Evolutionary conservation across 148 eudicot genomes (phyloP), one percentile per base, ranked within the genome.

Genomic region (Limonium bicolor): DNA sequence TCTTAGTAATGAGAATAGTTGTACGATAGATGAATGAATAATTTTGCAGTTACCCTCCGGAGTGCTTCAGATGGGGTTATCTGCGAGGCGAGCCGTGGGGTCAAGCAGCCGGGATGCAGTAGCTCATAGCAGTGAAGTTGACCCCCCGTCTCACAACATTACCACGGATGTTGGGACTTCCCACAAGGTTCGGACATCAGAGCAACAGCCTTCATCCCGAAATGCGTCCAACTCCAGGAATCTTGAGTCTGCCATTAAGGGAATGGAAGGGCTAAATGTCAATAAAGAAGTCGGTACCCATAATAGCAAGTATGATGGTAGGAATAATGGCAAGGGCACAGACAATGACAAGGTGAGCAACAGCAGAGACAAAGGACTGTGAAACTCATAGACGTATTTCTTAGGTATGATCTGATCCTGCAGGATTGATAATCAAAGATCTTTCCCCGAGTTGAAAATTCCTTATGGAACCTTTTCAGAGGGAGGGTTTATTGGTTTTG

Each of bases 231-330:
- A 41, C 16, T 64, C 65, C 29, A 60, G 53, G 27, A 69, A 20
- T 48, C 59, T 69, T 7, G 69, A 69, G 51, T 55, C 69, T 4
- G 63, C 96, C 40, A 74, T 86, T 45, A 82, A 74, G 61, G 84
- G 81, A 16, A 82, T 86, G 1, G 94, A 78, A 62, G 68, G 82
- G 63, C 71, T 86, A n/a, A 68, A 64, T 58, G 68, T 86, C 58
- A 63, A 61, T 61, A 55, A 60, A 4, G 77, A 72, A 49, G 79
- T n/a, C n/a, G n/a, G n/a, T n/a, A n/a, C n/a, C n/a, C n/a, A n/a
- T n/a, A n/a, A n/a, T n/a, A n/a, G n/a, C n/a, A n/a, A n/a, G n/a
- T n/a, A n/a, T n/a, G n/a, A n/a, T n/a, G n/a, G n/a, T n/a, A n/a
- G n/a, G n/a, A n/a, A n/a, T n/a, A n/a, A n/a, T n/a, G n/a, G n/a